phyloP scores from a whole-genome alignment of 176 grass and related monocot genomes.

The Ensete ventricosum region DNA sequence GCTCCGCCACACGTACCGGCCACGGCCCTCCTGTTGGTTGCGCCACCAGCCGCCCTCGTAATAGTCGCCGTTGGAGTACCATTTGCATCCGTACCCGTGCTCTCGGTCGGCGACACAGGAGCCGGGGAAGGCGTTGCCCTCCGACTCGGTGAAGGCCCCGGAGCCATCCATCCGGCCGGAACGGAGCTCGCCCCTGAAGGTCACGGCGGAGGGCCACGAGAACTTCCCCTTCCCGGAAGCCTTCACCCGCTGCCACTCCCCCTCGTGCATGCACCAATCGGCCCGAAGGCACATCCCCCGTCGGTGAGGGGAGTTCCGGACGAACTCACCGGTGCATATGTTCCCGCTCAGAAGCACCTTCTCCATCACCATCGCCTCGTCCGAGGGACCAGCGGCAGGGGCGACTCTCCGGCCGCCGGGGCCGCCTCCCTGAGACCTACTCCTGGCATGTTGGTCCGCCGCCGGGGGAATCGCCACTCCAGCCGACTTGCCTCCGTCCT shows the following conservation, averaged over 20 bases:
- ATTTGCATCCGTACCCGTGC: conserved; percentile 72
- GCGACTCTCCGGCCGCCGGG: conserved; percentile 36
- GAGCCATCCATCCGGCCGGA: conserved; percentile 81
- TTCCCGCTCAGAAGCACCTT: conserved; percentile 56
- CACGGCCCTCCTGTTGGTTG: conserved; percentile 95
- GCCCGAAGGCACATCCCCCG: conserved; percentile 87
- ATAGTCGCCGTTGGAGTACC: conserved; percentile 87
- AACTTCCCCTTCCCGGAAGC: conserved; percentile 84
- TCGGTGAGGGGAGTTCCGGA: conserved; percentile 47
- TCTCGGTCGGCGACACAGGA: conserved; percentile 65
- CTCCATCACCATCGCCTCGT: conserved; percentile 16
- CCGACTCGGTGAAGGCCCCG: conserved; percentile 65
- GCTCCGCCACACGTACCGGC: conserved; percentile 79
- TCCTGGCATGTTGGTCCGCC: not conserved
- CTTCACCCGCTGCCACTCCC: conserved; percentile 86
- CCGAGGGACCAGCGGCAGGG: conserved; percentile 33
- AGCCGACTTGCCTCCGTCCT: not conserved
- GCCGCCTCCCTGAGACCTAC: conserved; percentile 17
- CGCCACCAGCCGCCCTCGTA: conserved; percentile 92
- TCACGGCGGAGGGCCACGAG: conserved; percentile 89
- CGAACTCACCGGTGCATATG: conserved; percentile 60
- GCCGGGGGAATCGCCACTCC: not conserved
- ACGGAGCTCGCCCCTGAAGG: conserved; percentile 87
- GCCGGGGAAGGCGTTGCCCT: conserved; percentile 76
- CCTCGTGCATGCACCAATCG: conserved; percentile 97